phyloP scores from a whole-genome alignment of 2,329 filamentous ascomycete genomes.

The Cytospora schulzeri region DNA sequence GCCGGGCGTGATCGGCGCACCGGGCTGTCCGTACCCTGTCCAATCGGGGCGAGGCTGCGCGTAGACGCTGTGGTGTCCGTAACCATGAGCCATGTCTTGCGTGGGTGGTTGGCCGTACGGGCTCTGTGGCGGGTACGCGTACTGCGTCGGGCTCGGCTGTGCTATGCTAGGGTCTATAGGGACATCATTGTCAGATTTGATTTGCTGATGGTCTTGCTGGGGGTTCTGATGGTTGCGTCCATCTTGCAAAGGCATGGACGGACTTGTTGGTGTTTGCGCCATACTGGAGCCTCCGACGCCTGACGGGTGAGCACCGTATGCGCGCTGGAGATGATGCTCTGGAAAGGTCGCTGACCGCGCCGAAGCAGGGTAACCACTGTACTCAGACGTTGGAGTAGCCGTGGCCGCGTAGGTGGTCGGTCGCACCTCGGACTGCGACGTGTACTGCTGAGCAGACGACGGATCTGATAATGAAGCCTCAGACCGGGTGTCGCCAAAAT shows the following conservation, averaged over 20 bases:
- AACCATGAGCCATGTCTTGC: conserved; percentile 84
- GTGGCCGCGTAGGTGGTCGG: conserved; percentile 70
- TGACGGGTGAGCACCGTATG: conserved; percentile 69
- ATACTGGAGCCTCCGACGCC: conserved; percentile 81
- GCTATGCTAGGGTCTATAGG: conserved; percentile 99
- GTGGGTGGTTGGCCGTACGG: conserved; percentile 75
- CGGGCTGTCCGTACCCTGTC: conserved; percentile 63
- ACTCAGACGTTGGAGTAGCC: conserved; percentile 86
- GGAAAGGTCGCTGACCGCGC: conserved; percentile 84
- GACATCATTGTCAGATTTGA: conserved; percentile 94
- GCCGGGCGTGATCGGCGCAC: conserved; percentile 51
- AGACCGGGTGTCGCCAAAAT: conserved; percentile 73
- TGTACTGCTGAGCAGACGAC: conserved; percentile 88
- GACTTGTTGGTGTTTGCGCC: conserved; percentile 97
- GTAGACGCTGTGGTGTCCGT: conserved; percentile 67
- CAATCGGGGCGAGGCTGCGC: conserved; percentile 71
- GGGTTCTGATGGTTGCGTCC: conserved; percentile 71
- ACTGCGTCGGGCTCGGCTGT: conserved; percentile 77
- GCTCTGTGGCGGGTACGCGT: conserved; percentile 39
- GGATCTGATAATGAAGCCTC: conserved; percentile 81
- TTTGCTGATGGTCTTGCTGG: conserved; percentile 65
- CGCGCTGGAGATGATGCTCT: conserved; percentile 77
- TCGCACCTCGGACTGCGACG: conserved; percentile 78
- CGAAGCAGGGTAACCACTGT: conserved; percentile 74
- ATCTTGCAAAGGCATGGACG: conserved; percentile 88